phyloP scores from a whole-genome alignment of 225 moss, liverwort and hornwort species.

The Pleurozium schreberi region DNA sequence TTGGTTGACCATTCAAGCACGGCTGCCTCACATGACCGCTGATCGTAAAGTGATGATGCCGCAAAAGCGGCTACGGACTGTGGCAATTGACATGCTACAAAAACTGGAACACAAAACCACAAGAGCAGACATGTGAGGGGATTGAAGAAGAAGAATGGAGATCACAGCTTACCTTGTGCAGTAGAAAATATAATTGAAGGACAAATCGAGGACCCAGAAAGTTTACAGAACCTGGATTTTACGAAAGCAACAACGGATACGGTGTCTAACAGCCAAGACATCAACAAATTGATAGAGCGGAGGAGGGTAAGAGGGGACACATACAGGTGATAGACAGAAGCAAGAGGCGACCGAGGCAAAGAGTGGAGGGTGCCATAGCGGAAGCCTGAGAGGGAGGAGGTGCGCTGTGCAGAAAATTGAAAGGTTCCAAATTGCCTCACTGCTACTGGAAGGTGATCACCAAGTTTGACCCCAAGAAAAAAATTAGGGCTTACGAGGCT shows the following conservation, averaged over 20 bases:
- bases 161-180: neutral
- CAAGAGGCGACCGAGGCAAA: neutral
- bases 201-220: neutral
- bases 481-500: neutral
- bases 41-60: neutral
- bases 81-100: neutral
- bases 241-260: neutral
- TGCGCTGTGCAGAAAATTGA: neutral
- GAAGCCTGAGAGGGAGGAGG: neutral
- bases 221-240: neutral
- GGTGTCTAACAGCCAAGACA: neutral
- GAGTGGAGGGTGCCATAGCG: neutral
- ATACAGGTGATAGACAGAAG: slow-evolving; percentile 1
- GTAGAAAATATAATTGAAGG: neutral
- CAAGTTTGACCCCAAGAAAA: neutral
- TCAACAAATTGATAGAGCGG: neutral
- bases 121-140: neutral
- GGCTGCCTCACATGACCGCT: slow-evolving; percentile 24
- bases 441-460: neutral
- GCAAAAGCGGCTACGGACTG: neutral
- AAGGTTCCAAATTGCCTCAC: neutral
- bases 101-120: slow-evolving; percentile 15
- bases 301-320: neutral
- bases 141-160: neutral
- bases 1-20: slow-evolving; percentile 27